A percentile compares a stretch with the other conserved stretches of the same genome.
phyloP scores from a whole-genome alignment of 2,329 filamentous ascomycete genomes.

The Passalora sequoiae region DNA sequence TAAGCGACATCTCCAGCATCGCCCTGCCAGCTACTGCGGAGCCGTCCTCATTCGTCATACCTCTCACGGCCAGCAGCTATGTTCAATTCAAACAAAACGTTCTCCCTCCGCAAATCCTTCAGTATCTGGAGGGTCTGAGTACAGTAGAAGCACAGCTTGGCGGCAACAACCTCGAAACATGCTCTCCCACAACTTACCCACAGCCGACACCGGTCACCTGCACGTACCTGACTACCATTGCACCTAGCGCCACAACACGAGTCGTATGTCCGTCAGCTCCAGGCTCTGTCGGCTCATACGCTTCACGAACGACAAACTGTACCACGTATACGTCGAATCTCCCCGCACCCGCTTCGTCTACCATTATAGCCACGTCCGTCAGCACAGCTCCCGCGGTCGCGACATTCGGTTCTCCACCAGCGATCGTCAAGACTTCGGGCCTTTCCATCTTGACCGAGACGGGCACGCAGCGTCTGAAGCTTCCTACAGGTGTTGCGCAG shows the following conservation, averaged over 20 bases:
- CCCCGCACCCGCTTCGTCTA: not conserved
- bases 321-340: not conserved
- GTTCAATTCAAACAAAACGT: not conserved
- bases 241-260: not conserved
- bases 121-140: constrained; percentile 1
- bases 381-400: not conserved
- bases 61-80: not conserved
- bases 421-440: not conserved
- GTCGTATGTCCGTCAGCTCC: not conserved
- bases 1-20: not conserved
- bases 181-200: not conserved
- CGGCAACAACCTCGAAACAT: constrained; percentile 1
- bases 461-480: not conserved
- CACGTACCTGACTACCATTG: constrained; percentile 1
- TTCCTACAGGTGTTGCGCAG: not conserved
- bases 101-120: not conserved
- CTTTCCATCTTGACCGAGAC: constrained; percentile 2
- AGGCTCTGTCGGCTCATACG: not conserved
- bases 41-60: not conserved
- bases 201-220: not conserved
- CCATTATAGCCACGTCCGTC: not conserved
- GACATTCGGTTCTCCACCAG: not conserved
- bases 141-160: not conserved
- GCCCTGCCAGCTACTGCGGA: not conserved
- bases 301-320: not conserved